phyloP scores from a whole-genome alignment of 2,329 filamentous ascomycete genomes.

The Pseudogymnoascus sp. region DNA sequence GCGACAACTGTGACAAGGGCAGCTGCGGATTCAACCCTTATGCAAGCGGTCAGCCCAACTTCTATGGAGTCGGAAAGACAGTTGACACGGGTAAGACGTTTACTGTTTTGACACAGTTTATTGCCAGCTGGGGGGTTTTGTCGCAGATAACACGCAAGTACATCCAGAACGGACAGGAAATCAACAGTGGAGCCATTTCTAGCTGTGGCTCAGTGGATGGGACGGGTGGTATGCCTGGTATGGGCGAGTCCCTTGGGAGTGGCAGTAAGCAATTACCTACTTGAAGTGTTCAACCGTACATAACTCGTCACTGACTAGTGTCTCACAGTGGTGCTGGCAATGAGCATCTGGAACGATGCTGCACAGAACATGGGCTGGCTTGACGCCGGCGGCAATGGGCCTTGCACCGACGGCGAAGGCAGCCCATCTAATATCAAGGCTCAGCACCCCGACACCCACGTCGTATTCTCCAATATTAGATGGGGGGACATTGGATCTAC shows the following conservation, averaged over 20 bases:
- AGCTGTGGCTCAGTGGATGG: slow-evolving; percentile 11
- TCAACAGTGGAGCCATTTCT: slow-evolving; percentile 32
- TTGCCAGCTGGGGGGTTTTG: slow-evolving; percentile 38
- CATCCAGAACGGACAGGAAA: slow-evolving; percentile 42
- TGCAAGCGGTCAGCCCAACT: slow-evolving; percentile 24
- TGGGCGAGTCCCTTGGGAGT: slow-evolving; percentile 39
- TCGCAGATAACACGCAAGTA: slow-evolving; percentile 42
- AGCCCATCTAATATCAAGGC: slow-evolving; percentile 40
- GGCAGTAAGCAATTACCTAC: slow-evolving; percentile 29
- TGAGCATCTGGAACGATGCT: slow-evolving; percentile 50
- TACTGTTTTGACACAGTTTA: slow-evolving; percentile 47
- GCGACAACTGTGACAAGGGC: slow-evolving; percentile 38
- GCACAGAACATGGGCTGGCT: slow-evolving; percentile 49
- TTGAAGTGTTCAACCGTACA: slow-evolving; percentile 39
- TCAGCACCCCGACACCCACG: slow-evolving; percentile 39
- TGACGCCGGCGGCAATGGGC: slow-evolving; percentile 41
- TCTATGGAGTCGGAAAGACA: slow-evolving; percentile 25
- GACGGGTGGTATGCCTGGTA: slow-evolving; percentile 36
- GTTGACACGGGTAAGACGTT: slow-evolving; percentile 37
- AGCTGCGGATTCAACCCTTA: slow-evolving; percentile 42
- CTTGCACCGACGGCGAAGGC: slow-evolving; percentile 46
- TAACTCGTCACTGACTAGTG: not conserved
- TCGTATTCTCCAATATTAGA: slow-evolving; percentile 48
- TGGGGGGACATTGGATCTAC: slow-evolving; percentile 46
- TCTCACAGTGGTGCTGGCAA: slow-evolving; percentile 40